Base-by-base conservation (phyloP, 176 grass and related monocot species). In the Secale cereale region DNA sequence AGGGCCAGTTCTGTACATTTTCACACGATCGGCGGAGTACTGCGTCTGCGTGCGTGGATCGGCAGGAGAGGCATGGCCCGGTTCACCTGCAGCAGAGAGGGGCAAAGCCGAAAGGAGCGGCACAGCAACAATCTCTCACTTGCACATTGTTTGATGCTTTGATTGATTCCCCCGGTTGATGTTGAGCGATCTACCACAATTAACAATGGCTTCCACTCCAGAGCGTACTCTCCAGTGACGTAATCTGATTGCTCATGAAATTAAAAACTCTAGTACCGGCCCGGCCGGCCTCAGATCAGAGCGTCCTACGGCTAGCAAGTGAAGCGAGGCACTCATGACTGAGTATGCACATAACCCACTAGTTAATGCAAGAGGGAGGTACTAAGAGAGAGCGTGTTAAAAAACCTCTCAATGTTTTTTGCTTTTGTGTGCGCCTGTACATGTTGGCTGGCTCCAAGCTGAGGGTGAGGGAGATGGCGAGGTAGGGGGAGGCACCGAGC, bases 81-180 rank as follows among this genome's bases (percentile, higher is more conserved):
- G 33, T 52, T 86, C 83, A 78, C 46, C 59, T 37, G 39, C 61
- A 10, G 19, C 69, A 30, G 73, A 17, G 33, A 63, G 37, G 63
- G 63, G 54, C 82, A 70, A 81, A 69, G 83, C 70, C 78, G 60
- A 67, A 40, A 64, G 59, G 33, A 66, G 10, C 22, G 54, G 37
- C n/a, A n/a, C n/a, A n/a, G n/a, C n/a, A n/a, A n/a, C n/a, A n/a
- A n/a, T n/a, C n/a, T n/a, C n/a, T n/a, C n/a, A n/a, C n/a, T n/a
- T n/a, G 27, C 77, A 82, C 83, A 86, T 86, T 90, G 83, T 82
- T 82, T 82, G 88, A 86, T 86, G 66, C 88, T 56, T 52, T 85
- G 88, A 89, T 52, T 85, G 88, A 89, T 85, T 40, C 71, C 37
- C 25, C 6, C 27, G 13, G 39, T 73, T 48, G 27, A 86, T 50